phyloP scores from a whole-genome alignment of 75 land plant species.

The Cupressus sempervirens region DNA sequence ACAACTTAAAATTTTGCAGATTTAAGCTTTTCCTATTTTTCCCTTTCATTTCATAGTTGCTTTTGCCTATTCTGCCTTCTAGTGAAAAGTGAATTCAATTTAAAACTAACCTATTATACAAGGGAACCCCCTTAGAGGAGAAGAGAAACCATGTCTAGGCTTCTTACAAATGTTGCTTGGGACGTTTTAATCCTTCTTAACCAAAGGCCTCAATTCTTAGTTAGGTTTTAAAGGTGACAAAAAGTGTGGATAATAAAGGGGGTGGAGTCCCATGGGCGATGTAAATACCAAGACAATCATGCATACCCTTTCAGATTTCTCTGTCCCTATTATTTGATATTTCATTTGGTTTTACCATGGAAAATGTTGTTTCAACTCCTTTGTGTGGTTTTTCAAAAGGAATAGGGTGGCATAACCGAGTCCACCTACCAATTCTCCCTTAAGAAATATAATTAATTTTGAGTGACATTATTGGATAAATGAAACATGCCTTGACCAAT shows the following conservation, averaged over 20 bases:
- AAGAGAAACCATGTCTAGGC: not conserved
- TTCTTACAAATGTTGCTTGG: not conserved
- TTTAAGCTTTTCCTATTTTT: not conserved
- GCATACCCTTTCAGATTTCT: not conserved
- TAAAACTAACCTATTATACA: not conserved
- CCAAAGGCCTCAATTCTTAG: not conserved
- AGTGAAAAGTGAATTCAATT: not conserved
- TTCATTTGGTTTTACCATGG: not conserved
- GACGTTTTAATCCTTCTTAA: not conserved
- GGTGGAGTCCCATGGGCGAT: not conserved
- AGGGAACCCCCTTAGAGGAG: not conserved
- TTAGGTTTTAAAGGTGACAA: not conserved
- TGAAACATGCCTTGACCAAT: not conserved
- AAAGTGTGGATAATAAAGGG: not conserved
- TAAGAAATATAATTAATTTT: too few relatives aligned
- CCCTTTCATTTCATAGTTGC: not conserved
- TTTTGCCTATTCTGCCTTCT: not conserved
- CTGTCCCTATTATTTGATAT: not conserved
- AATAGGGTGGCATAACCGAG: not conserved
- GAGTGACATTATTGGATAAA: not conserved
- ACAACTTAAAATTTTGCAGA: too few relatives aligned
- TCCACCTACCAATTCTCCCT: not conserved
- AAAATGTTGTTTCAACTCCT: not conserved
- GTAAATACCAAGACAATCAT: not conserved
- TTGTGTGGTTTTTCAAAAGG: not conserved